Conservation (phyloP, 768 basidiomycete species). For the Mycena albidolilacea region DNA sequence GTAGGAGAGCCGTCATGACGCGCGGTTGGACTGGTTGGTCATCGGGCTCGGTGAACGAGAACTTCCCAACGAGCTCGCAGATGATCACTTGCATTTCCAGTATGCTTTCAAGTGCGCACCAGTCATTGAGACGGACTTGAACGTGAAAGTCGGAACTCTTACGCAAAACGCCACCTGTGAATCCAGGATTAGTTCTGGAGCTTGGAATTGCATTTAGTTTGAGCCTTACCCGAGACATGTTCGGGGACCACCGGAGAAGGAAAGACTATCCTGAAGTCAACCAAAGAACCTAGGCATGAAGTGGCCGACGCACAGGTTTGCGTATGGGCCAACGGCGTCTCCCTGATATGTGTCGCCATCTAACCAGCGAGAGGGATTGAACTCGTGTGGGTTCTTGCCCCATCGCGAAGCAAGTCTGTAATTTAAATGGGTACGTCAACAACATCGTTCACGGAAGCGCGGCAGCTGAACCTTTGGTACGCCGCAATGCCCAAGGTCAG, state of each 20-base stretch:
- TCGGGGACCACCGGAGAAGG: background rate
- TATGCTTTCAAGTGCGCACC: background rate
- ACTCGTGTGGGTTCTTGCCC: background rate
- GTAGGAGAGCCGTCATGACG: background rate
- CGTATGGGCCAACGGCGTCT: background rate
- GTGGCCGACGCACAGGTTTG: background rate
- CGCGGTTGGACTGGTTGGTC: background rate
- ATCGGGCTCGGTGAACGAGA: background rate
- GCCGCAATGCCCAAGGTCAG: conserved; percentile 11
- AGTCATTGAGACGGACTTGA: too few species aligned
- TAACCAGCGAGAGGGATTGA: background rate
- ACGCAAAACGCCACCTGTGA: too few species aligned
- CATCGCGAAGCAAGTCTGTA: background rate
- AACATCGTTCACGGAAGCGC: background rate
- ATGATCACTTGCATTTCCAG: background rate
- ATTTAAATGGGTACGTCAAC: background rate
- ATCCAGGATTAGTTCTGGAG: too few species aligned
- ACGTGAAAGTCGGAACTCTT: too few species aligned
- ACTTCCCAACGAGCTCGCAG: background rate
- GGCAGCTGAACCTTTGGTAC: conserved; percentile 21
- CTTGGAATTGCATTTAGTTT: too few species aligned
- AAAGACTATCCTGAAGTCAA: background rate
- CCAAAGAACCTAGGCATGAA: too few species aligned
- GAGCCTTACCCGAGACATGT: background rate
- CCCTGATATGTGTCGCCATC: background rate